These are phyloP conservation scores for Petunia secreta DNA, from an alignment of 257 asterid species.

Conservation along the genomic window DNA sequence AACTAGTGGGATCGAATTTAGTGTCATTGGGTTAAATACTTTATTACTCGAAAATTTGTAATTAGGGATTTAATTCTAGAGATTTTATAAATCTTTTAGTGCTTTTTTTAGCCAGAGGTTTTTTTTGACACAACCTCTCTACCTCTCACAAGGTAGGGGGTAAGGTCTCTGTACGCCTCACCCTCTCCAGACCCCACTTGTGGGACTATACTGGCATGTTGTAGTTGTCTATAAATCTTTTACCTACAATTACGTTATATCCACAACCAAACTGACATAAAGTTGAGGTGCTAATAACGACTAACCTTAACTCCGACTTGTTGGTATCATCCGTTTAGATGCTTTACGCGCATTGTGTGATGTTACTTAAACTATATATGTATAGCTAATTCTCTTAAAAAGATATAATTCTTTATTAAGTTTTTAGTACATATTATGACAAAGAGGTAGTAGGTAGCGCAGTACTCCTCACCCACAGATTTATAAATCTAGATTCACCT, in stretches of 20 bases:
- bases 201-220: too few species aligned
- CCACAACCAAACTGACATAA: too few species aligned
- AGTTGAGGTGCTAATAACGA: too few species aligned
- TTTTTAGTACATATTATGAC: neutral
- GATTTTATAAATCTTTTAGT: neutral
- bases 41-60: slow-evolving; percentile 1
- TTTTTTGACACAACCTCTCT: too few species aligned
- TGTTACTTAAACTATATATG: neutral
- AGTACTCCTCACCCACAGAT: neutral
- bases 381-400: neutral
- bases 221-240: too few species aligned
- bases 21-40: neutral
- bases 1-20: neutral
- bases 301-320: neutral
- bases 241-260: too few species aligned
- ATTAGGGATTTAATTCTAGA: neutral
- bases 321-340: neutral
- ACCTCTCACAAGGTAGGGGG: too few species aligned
- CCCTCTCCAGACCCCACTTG: too few species aligned
- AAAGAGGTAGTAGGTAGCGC: neutral
- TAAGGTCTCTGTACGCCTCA: too few species aligned
- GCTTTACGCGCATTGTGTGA: neutral
- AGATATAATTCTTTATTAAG: too few species aligned
- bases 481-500: neutral
- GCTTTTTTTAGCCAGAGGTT: too few species aligned